Conservation (phyloP, 1,284 basidiomycete genomes). For the Malassezia sympodialis region DNA sequence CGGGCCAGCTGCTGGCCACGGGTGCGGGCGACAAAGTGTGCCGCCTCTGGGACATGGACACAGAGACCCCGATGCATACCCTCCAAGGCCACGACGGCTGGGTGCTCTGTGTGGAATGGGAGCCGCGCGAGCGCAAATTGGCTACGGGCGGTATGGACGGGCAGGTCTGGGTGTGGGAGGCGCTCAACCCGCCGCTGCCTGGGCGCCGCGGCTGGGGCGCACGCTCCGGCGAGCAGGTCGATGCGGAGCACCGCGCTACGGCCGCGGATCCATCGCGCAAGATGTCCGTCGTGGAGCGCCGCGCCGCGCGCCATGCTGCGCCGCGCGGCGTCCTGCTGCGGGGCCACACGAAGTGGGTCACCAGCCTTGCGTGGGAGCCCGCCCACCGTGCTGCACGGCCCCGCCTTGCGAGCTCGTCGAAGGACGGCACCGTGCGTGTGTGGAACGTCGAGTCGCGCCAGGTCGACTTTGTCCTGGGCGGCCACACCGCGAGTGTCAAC, state of each 20-base stretch:
- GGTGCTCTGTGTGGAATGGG: slow-evolving; percentile 97
- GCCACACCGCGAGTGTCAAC: slow-evolving; percentile 88
- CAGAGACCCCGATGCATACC: slow-evolving; percentile 80
- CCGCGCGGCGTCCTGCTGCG: slow-evolving; percentile 50
- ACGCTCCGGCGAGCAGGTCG: slow-evolving; percentile 30
- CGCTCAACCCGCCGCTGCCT: slow-evolving; percentile 26
- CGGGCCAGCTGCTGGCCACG: slow-evolving; percentile 78
- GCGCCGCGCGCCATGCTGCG: slow-evolving; percentile 35
- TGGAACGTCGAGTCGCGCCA: slow-evolving; percentile 70
- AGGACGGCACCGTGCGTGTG: slow-evolving; percentile 86
- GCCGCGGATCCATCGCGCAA: slow-evolving; percentile 17
- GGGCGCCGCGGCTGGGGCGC: slow-evolving; percentile 35
- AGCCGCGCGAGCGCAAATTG: slow-evolving; percentile 74
- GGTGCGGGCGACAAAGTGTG: slow-evolving; percentile 90
- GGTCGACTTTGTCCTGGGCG: slow-evolving; percentile 76
- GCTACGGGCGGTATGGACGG: slow-evolving; percentile 59
- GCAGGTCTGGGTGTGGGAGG: slow-evolving; percentile 44
- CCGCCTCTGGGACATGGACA: slow-evolving; percentile 85
- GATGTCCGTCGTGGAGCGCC: slow-evolving; percentile 32
- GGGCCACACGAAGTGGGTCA: slow-evolving; percentile 95
- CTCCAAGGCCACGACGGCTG: slow-evolving; percentile 82
- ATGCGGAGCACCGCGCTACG: slow-evolving; percentile 24
- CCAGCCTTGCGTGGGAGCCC: slow-evolving; percentile 90
- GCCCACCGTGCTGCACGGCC: slow-evolving; percentile 56
- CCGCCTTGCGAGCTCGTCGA: slow-evolving; percentile 84